Base-by-base conservation (phyloP, 2,329 filamentous ascomycete species). In the Thelonectria discophora region DNA sequence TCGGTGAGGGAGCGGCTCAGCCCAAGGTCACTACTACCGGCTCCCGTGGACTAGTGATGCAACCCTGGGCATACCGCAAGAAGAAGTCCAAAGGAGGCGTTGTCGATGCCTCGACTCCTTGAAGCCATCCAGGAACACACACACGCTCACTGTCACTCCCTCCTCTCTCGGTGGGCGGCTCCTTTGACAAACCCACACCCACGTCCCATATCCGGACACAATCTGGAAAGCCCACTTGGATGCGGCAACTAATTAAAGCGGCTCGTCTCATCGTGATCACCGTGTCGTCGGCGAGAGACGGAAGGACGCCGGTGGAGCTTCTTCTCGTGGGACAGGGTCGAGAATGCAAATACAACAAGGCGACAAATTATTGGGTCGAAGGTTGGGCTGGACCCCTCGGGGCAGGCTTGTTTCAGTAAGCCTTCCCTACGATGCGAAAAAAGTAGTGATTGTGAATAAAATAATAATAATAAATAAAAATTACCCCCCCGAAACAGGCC, bases 371-470 rank as follows among this genome's bases (percentile, higher is more conserved):
- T 8, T 75, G 67, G 51, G 55, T 76, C 7, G 72, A 74, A 40
- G 73, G 69, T 39, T 74, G 71, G 72, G 62, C 64, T 6, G 69
- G 73, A 42, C 71, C 65, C 12, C 60, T 64, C 21, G 21, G 21
- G 59, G 64, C 24, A 68, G 65, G 20, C 49, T 75, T 47, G 65
- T 67, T 30, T 27, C 58, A 66, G 65, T 63, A 62, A 55, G 60
- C 54, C 5, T 13, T 13, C 42, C 18, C 11, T 18, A 18, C 27
- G 9, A 6, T 7, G 27, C 27, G 34, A 11, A 37, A 37, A 37
- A 37, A 9, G 21, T 30, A 30, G 8, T 30, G 27, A 30, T 30
- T 7, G 8, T 30, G 27, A 30, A 30, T 30, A 30, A 30, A 30
- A 30, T 6, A 30, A 30, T 2, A 24, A 24, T 24, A 24, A 30